phyloP scores from a whole-genome alignment of 2,329 filamentous ascomycete species.

The Neofusicoccum kwambonambiense region DNA sequence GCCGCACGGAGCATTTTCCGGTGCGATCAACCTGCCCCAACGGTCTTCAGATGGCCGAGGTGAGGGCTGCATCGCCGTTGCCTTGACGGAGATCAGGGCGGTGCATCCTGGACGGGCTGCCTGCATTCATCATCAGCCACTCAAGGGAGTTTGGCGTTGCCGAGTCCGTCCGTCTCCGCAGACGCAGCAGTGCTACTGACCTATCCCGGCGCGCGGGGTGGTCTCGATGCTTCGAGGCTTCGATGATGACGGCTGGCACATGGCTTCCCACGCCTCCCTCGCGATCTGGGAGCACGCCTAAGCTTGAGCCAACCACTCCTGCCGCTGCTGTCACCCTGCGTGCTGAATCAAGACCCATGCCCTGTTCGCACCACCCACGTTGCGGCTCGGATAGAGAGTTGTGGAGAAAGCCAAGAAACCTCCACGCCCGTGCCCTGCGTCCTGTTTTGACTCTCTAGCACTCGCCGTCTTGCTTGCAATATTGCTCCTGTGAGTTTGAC shows the following conservation, averaged over 20 bases:
- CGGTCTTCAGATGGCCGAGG: not conserved
- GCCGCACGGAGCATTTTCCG: not conserved
- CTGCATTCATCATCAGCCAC: not conserved
- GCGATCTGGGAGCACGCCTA: not conserved
- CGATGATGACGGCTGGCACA: slow-evolving; percentile 1
- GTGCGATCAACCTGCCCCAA: not conserved
- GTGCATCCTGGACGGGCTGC: not conserved
- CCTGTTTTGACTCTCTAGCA: not conserved
- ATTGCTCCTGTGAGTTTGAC: not conserved
- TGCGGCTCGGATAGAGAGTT: not conserved
- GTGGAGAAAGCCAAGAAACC: not conserved
- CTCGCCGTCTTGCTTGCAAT: not conserved
- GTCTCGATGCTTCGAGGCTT: slow-evolving; percentile 8
- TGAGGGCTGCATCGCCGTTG: not conserved
- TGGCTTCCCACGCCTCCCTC: not conserved
- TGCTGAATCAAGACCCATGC: not conserved
- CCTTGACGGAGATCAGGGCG: not conserved
- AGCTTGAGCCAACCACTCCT: not conserved
- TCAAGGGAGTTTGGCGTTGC: not conserved
- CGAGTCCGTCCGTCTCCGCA: slow-evolving; percentile 6
- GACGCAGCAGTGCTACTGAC: not conserved
- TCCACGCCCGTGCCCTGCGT: not conserved
- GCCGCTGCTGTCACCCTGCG: not conserved
- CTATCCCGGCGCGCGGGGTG: slow-evolving; percentile 4
- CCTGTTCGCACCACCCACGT: not conserved